phyloP scores from a whole-genome alignment of 768 basidiomycete species.

The Macrolepiota dolichaula region DNA sequence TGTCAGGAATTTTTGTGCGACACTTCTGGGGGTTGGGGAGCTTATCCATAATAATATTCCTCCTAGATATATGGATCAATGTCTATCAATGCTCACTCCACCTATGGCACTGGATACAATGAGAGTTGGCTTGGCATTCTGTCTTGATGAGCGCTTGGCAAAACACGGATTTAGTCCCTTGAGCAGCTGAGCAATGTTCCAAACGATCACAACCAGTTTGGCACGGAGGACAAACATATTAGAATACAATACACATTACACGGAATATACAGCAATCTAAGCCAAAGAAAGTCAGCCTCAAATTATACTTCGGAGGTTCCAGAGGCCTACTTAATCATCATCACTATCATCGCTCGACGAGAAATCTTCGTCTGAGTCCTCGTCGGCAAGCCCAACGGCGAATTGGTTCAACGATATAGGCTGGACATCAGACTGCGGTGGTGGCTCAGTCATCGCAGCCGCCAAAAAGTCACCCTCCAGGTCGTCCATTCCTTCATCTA shows the following conservation, averaged over 20 bases:
- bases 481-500: conserved; percentile 8
- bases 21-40: no score
- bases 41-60: no score
- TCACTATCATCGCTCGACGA: conserved; percentile 16
- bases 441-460: conserved; percentile 3
- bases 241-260: not conserved
- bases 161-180: not conserved
- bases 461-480: conserved; percentile 12
- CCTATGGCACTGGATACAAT: no score
- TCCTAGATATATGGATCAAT: no score
- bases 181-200: no score
- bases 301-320: not conserved
- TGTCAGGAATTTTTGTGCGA: no score
- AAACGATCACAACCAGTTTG: no score
- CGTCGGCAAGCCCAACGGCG: conserved; percentile 8
- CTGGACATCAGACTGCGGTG: conserved; percentile 1
- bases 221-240: no score
- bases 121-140: no score
- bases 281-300: not conserved
- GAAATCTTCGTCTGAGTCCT: conserved; percentile 12
- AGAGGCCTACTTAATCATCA: conserved; percentile 5
- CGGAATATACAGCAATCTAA: not conserved
- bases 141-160: no score
- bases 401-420: conserved; percentile 14
- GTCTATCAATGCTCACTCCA: no score